phyloP scores from a whole-genome alignment of 1,284 basidiomycete species.

The Mixia osmundae region DNA sequence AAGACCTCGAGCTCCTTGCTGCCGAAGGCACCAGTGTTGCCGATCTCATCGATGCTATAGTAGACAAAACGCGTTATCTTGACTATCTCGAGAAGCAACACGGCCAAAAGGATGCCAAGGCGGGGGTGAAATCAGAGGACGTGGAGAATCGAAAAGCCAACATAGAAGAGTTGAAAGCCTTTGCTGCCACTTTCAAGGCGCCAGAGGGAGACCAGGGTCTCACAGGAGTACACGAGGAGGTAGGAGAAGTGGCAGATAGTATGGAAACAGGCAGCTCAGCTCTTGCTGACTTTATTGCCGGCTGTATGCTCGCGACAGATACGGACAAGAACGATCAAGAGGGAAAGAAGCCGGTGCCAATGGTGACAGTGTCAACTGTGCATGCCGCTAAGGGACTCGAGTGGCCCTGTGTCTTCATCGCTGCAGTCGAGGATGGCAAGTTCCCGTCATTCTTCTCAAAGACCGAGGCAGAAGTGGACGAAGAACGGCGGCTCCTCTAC shows the following conservation, averaged over 20 bases:
- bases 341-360: constrained; percentile 26
- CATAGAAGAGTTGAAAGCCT: constrained; percentile 50
- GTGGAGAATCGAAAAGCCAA: constrained; percentile 63
- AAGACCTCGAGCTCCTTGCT: no score
- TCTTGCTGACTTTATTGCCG: constrained; percentile 62
- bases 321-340: constrained; percentile 39
- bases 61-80: constrained; percentile 41
- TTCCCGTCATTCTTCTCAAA: constrained; percentile 50
- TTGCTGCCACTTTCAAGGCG: background rate
- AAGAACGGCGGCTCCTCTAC: constrained; percentile 58
- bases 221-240: constrained; percentile 13
- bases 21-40: constrained; percentile 36
- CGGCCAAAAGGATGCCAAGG: no score
- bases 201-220: constrained; percentile 7
- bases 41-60: constrained; percentile 37
- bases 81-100: constrained; percentile 44
- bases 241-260: no score
- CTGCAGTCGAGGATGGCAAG: constrained; percentile 51
- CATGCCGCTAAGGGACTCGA: constrained; percentile 81
- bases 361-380: constrained; percentile 67
- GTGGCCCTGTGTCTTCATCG: constrained; percentile 70
- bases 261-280: no score
- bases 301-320: constrained; percentile 64
- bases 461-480: constrained; percentile 40
- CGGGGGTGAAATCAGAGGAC: no score